Evolutionary conservation across 768 basidiomycete species (phyloP), one percentile per base, ranked within the genome.

Genomic region (Aureoboletus auriporus): DNA sequence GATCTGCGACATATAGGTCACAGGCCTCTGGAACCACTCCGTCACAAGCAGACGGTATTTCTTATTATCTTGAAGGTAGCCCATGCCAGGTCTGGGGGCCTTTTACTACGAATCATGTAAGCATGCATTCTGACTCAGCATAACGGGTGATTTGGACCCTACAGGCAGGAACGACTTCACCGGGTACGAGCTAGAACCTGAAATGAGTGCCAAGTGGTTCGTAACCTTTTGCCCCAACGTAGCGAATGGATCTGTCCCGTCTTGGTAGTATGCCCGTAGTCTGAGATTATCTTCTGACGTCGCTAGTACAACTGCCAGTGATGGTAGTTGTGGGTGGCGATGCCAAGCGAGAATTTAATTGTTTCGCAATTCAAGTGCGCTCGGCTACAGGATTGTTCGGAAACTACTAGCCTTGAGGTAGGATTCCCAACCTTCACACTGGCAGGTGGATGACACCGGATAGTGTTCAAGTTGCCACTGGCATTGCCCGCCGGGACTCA

Each of bases 21-120:
- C n/a, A n/a, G 82, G 81, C 6, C 60, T 62, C 16, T 72, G 67
- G 4, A 75, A 62, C 63, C 77, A 72, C 8, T 68, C 62, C 2
- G 60, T 55, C 3, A 75, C 64, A 3, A 69, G 2, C 3, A 17
- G 20, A 5, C 42, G 40, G 54, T 66, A 66, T 34, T 46, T 47
- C 36, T 59, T 60, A 6, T 68, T 70, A 28, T 60, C 47, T 5
- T 54, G 57, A 37, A 67, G 56, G 56, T 73, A 74, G 0, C 62
- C 58, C 1, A 60, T 60, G 1, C 73, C 67, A 8, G 67, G 69
- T 61, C 64, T 4, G 69, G 70, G 2, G 49, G 45, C 63, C 51
- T 12, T 41, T 53, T 27, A 68, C 66, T 67, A 33, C 8, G 36
- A 45, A 36, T 31, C 6, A 6, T 2, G 28, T 56, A 27, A 63